Conservation (phyloP, 164 flowering plant species). For the Warburgia ugandensis region DNA sequence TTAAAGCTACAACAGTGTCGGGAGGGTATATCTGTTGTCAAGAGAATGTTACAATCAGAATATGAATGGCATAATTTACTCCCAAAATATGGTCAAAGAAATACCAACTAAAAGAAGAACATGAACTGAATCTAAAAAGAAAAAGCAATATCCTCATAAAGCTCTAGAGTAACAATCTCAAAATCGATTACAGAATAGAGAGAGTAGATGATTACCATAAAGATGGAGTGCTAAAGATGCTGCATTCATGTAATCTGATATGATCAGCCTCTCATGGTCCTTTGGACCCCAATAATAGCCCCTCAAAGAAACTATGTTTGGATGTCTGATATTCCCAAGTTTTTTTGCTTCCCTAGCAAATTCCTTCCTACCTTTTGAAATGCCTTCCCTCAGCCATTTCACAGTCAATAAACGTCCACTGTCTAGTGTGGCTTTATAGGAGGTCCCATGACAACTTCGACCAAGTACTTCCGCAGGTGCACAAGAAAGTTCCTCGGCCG, state of each 20-base stretch:
- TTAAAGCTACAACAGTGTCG: no score
- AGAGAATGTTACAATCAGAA: no score
- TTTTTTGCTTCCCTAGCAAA: constrained; percentile 67
- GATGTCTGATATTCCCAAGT: constrained; percentile 64
- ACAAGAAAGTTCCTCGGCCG: constrained; percentile 60
- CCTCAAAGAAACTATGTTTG: constrained; percentile 51
- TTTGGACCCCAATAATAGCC: constrained; percentile 73
- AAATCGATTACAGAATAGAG: not conserved
- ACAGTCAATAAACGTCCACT: constrained; percentile 45
- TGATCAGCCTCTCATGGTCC: constrained; percentile 60
- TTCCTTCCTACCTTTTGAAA: constrained; percentile 57
- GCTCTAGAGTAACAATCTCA: no score
- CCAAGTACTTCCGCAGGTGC: constrained; percentile 77
- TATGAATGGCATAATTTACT: no score
- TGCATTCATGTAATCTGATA: constrained; percentile 49
- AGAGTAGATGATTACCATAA: constrained; percentile 37
- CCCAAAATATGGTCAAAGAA: no score
- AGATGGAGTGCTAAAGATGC: constrained; percentile 46
- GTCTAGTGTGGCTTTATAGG: constrained; percentile 55
- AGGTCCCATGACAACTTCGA: constrained; percentile 67
- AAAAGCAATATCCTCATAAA: no score
- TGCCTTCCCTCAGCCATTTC: constrained; percentile 67
- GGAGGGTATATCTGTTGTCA: no score
- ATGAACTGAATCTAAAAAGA: no score
- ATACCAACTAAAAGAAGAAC: no score